Conservation (phyloP, 139 green algal species). For the Closterium sp. region DNA sequence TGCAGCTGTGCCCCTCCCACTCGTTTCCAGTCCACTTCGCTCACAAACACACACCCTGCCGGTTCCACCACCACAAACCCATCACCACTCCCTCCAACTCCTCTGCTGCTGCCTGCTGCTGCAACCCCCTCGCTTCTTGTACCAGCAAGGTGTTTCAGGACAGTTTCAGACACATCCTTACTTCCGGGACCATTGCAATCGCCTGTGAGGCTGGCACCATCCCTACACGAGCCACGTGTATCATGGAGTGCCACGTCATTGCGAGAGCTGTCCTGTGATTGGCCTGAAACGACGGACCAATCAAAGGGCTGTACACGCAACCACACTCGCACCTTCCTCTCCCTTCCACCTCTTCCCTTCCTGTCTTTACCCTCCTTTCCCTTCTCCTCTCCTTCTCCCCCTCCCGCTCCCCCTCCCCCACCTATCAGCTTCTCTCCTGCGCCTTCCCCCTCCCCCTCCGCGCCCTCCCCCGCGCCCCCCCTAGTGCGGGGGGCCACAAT, state of each 20-base stretch:
- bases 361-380: neutral
- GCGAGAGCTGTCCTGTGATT: too few species aligned
- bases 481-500: conserved; percentile 62
- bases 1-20: neutral
- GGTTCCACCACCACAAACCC: too few species aligned
- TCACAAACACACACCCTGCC: neutral
- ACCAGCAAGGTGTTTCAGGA: too few species aligned
- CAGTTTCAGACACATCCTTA: too few species aligned
- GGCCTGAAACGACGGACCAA: too few species aligned
- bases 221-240: too few species aligned
- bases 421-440: neutral
- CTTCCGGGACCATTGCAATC: too few species aligned
- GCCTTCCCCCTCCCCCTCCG: neutral
- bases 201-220: too few species aligned
- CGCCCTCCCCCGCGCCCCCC: neutral
- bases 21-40: neutral
- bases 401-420: neutral
- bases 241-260: too few species aligned
- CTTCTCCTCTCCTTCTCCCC: conserved; percentile 13
- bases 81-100: too few species aligned
- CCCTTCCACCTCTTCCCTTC: conserved; percentile 5
- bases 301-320: neutral
- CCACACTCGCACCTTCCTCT: conserved; percentile 1
- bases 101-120: too few species aligned
- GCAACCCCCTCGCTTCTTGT: too few species aligned